Evolutionary conservation across 306 rosid genomes (phyloP).

Genomic region (Arachis hypogaea): DNA sequence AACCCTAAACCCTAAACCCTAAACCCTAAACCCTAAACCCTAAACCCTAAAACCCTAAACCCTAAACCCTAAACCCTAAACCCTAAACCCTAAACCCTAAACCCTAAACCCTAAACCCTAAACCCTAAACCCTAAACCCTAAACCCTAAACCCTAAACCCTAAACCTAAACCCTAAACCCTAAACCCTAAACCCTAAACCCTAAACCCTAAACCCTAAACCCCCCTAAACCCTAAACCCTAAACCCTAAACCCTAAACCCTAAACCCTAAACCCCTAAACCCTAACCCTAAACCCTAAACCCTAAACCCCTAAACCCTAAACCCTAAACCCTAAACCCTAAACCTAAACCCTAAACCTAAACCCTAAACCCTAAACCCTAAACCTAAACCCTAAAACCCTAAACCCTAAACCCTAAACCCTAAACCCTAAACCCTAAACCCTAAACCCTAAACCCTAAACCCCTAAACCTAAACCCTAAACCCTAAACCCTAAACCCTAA

Average conservation of each 20-base stretch:
- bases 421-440: not conserved
- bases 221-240: not conserved
- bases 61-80: not conserved
- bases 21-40: not conserved
- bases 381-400: not conserved
- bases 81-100: constrained; percentile 1
- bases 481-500: not conserved
- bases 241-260: constrained; percentile 1
- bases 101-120: constrained; percentile 2
- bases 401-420: not conserved
- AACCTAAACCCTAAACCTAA: not conserved
- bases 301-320: not conserved
- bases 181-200: not conserved
- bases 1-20: constrained; percentile 1
- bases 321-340: not conserved
- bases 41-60: not conserved
- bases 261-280: not conserved
- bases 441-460: not conserved
- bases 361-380: not conserved
- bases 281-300: not conserved
- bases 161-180: not conserved
- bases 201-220: not conserved
- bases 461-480: not conserved
- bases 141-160: not conserved
- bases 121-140: not conserved